These are phyloP conservation scores for Saxophila tyrrhenica DNA, from an alignment of 495 filamentous ascomycete genomes.

Conservation along the genomic window DNA sequence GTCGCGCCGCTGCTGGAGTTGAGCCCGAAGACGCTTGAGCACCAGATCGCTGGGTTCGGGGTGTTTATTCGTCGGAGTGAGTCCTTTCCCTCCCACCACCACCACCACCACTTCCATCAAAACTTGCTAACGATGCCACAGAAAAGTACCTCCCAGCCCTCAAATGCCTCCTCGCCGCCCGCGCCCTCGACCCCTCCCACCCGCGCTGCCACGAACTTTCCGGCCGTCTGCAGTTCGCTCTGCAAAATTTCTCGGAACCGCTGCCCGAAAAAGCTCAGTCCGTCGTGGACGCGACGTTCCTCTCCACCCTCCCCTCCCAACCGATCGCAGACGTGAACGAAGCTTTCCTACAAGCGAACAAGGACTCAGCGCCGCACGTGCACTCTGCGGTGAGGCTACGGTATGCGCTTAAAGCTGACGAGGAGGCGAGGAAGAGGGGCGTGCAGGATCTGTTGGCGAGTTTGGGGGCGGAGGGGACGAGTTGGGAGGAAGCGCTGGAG, in stretches of 20 bases:
- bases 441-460: slow-evolving; percentile 51
- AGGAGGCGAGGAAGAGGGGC: slow-evolving; percentile 39
- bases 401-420: slow-evolving; percentile 39
- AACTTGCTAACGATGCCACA: slow-evolving; percentile 32
- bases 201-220: slow-evolving; percentile 70
- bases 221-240: slow-evolving; percentile 52
- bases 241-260: slow-evolving; percentile 43
- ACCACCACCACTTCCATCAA: background rate
- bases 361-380: slow-evolving; percentile 50
- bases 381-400: slow-evolving; percentile 51
- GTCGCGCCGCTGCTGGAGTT: slow-evolving; percentile 67
- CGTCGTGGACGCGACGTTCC: slow-evolving; percentile 55
- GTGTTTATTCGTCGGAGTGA: slow-evolving; percentile 69
- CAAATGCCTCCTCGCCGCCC: slow-evolving; percentile 67
- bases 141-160: slow-evolving; percentile 76
- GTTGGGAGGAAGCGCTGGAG: slow-evolving; percentile 48
- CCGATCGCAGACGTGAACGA: slow-evolving; percentile 53
- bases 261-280: slow-evolving; percentile 51
- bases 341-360: slow-evolving; percentile 50
- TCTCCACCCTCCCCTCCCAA: slow-evolving; percentile 39
- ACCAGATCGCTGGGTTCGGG: slow-evolving; percentile 79
- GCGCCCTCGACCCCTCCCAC: slow-evolving; percentile 55
- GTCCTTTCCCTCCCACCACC: slow-evolving; percentile 21
- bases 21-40: slow-evolving; percentile 69
- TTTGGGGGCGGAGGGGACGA: slow-evolving; percentile 42